phyloP scores from a whole-genome alignment of 345 rosid species.

The Eucalyptus sp. region DNA sequence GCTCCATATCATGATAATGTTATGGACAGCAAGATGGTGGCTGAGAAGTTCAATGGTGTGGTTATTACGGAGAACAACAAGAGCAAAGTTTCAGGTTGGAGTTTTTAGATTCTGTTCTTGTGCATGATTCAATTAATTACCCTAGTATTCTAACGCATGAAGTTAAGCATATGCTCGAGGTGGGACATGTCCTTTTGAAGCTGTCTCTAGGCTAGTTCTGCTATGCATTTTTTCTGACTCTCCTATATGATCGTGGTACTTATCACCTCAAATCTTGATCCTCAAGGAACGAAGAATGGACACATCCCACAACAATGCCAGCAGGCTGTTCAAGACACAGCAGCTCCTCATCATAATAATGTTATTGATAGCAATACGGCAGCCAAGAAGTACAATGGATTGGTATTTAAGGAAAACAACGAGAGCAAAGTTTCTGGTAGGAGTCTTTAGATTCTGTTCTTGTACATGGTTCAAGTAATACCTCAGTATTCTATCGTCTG shows the following conservation, averaged over 20 bases:
- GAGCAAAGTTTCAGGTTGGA: background rate
- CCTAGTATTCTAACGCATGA: background rate
- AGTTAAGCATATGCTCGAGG: background rate
- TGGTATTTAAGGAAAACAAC: background rate
- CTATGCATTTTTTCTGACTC: background rate
- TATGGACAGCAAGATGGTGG: background rate
- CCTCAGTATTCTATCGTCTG: background rate
- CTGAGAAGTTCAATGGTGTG: background rate
- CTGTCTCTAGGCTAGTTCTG: background rate
- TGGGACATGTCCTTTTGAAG: background rate
- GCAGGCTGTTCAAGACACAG: background rate
- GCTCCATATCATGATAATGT: background rate
- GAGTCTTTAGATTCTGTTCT: background rate
- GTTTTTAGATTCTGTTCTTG: background rate
- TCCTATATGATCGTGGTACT: background rate
- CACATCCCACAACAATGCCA: background rate
- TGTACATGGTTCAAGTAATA: background rate
- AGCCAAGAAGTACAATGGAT: background rate
- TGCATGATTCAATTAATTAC: background rate
- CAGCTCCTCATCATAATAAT: background rate
- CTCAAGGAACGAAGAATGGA: background rate
- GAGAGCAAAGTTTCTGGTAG: background rate
- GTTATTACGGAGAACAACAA: background rate
- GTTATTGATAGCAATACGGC: background rate
- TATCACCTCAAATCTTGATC: background rate